Evolutionary conservation across 768 basidiomycete species (phyloP), one percentile per base, ranked within the genome.

Genomic region (Kockovaella imperatae): DNA sequence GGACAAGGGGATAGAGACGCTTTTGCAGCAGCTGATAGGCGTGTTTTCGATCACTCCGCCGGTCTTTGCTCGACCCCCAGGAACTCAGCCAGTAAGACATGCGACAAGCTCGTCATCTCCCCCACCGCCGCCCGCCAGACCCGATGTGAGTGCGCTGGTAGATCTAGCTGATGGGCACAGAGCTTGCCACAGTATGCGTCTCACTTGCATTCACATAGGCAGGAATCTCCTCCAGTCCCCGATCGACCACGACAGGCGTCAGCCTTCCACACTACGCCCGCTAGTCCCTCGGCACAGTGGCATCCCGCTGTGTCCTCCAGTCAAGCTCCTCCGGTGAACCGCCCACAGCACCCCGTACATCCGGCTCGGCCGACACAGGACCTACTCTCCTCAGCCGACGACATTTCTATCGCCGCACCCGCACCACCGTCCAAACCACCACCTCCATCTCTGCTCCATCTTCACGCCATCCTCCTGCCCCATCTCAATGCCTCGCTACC

Each of bases 21-120:
- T 99, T 18, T 67, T 91, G 35, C 80, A 85, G 54, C 81, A 82
- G 17, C 78, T 96, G 75, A 83, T 85, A 57, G 77, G 80, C 32
- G 77, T 83, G 47, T 97, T 97, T 73, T 91, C 87, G 18, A 76
- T 76, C 25, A 78, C 82, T 38, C 91, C 93, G 35, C 91, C 91
- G 5, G 80, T 97, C 14, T 95, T 90, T 67, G 82, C 91, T 26
- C 88, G 84, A 71, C 83, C 87, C 14, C 50, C 59, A 14, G 45
- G n/a, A n/a, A n/a, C n/a, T n/a, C n/a, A n/a, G n/a, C n/a, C n/a
- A n/a, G n/a, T n/a, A n/a, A n/a, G n/a, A n/a, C n/a, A n/a, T n/a
- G n/a, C n/a, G n/a, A n/a, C n/a, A n/a, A n/a, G n/a, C n/a, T n/a
- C n/a, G n/a, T n/a, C n/a, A n/a, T n/a, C n/a, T n/a, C n/a, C n/a